Evolutionary conservation across 2,329 filamentous ascomycete genomes (phyloP).

Genomic region (Paecilomyces formosus): DNA sequence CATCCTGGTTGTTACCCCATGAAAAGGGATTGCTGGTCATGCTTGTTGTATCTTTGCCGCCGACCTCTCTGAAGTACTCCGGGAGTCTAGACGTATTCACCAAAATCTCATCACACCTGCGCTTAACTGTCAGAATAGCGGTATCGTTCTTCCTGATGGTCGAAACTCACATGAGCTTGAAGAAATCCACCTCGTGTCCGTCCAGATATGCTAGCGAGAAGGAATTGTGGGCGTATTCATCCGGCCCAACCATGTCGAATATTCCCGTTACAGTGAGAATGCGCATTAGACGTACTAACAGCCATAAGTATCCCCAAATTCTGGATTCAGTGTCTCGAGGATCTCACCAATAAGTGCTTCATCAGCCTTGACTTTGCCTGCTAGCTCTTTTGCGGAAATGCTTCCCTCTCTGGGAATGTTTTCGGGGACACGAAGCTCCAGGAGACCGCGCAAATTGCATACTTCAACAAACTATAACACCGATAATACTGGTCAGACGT

Average conservation of each 20-base stretch:
- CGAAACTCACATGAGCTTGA: constrained; percentile 13
- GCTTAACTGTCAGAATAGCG: background rate
- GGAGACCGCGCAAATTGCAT: constrained; percentile 13
- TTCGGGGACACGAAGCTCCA: constrained; percentile 14
- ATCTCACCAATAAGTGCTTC: constrained; percentile 15
- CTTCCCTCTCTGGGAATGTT: constrained; percentile 17
- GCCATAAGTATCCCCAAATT: background rate
- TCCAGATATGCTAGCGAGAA: constrained; percentile 20
- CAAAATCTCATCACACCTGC: constrained; percentile 13
- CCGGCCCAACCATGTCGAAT: constrained; percentile 15
- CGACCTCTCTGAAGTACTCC: constrained; percentile 12
- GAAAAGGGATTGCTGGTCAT: constrained; percentile 13
- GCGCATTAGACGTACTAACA: constrained; percentile 18
- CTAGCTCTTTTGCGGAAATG: constrained; percentile 15
- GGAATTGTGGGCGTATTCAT: constrained; percentile 19
- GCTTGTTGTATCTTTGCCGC: constrained; percentile 6
- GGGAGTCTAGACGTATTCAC: constrained; percentile 13
- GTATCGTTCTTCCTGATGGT: background rate
- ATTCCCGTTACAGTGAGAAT: constrained; percentile 21
- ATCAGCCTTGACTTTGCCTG: constrained; percentile 9
- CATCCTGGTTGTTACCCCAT: constrained; percentile 12
- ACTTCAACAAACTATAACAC: constrained; percentile 10
- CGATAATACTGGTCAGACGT: background rate
- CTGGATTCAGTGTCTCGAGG: background rate
- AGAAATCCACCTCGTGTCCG: constrained; percentile 17